Evolutionary conservation across 768 basidiomycete species (phyloP).

Genomic region (Macrolepiota fuliginosa): DNA sequence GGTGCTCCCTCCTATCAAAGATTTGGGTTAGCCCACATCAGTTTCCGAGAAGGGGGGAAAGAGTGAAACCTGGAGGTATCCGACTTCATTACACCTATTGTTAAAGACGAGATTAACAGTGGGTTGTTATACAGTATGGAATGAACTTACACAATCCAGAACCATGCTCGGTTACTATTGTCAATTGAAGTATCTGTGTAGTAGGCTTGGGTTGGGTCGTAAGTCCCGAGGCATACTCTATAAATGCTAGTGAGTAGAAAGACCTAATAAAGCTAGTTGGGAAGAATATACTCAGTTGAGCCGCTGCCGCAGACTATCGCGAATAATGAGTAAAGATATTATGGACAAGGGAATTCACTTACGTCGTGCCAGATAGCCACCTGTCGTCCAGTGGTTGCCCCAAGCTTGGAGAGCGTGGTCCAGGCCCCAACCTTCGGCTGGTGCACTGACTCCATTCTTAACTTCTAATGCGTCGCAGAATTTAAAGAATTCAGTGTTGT

Average conservation of each 20-base stretch:
- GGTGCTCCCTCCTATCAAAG: constrained; percentile 41
- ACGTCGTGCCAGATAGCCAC: constrained; percentile 43
- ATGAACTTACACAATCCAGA: constrained; percentile 61
- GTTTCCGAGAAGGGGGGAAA: background rate
- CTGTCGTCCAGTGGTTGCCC: constrained; percentile 54
- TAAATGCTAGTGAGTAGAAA: background rate
- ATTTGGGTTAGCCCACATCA: background rate
- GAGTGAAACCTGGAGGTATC: constrained; percentile 45
- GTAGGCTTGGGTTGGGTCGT: constrained; percentile 34
- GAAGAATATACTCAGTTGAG: constrained; percentile 44
- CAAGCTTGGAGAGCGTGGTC: constrained; percentile 59
- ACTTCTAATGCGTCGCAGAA: constrained; percentile 73
- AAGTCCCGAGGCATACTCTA: constrained; percentile 42
- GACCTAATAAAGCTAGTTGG: background rate
- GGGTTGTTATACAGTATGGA: too few relatives aligned
- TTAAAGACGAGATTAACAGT: background rate
- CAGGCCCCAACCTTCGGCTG: constrained; percentile 57
- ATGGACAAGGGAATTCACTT: constrained; percentile 21
- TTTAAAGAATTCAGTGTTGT: constrained; percentile 45
- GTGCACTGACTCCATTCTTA: constrained; percentile 50
- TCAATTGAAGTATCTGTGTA: constrained; percentile 58
- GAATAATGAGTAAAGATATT: background rate
- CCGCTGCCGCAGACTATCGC: constrained; percentile 48
- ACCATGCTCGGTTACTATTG: constrained; percentile 61
- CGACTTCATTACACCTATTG: constrained; percentile 71